Evolutionary conservation across 495 filamentous ascomycete genomes (phyloP), one percentile per base, ranked within the genome.

Genomic region (Penicillium mononematosum): DNA sequence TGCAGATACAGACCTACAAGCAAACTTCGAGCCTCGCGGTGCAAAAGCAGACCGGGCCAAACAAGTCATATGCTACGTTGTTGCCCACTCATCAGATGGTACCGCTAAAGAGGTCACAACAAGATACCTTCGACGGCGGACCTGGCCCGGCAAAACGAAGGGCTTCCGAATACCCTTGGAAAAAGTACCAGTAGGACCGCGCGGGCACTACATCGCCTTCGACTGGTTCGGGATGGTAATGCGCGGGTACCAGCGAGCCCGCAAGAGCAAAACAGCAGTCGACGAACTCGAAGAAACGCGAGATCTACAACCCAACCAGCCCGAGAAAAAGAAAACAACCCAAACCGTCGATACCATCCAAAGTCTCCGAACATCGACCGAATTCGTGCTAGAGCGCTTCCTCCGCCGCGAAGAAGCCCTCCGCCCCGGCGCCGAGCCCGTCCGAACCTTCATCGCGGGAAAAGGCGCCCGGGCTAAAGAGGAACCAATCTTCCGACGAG

Each of bases 81-180:
- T 99, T 11, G 92, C 86, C 0, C 91, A 89, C 73, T 91, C 90
- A 2, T 63, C 84, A 10, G 91, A 98, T 66, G 89, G 88, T 12
- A 91, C 91, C 0, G 95, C 91, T 10, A 98, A 97, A 72, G 94
- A 98, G 65, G 89, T 99, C 38, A 98, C 94, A 1, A 88, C 91
- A 4, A 84, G 93, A 14, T 98, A 99, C 70, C 84, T 98, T 7
- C 91, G 88, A 60, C 82, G 87, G 19, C 90, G 89, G 48, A 82
- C 84, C 39, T 88, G 90, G 75, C 94, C 94, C 4, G 91, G 95
- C 5, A 90, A 91, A 56, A 94, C 95, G 9, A 98, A 97, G 64
- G 92, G 93, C 2, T 81, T 86, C 62, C 83, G 95, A 14, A 75
- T 97, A 48, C 81, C 87, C 0, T 66, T 83, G 9, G 88, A 92